A percentile compares a stretch with the other conserved stretches of the same genome.
These are phyloP conservation scores for Stemphylium beticola DNA, from an alignment of 2,329 filamentous ascomycete genomes.

Conservation along the genomic window DNA sequence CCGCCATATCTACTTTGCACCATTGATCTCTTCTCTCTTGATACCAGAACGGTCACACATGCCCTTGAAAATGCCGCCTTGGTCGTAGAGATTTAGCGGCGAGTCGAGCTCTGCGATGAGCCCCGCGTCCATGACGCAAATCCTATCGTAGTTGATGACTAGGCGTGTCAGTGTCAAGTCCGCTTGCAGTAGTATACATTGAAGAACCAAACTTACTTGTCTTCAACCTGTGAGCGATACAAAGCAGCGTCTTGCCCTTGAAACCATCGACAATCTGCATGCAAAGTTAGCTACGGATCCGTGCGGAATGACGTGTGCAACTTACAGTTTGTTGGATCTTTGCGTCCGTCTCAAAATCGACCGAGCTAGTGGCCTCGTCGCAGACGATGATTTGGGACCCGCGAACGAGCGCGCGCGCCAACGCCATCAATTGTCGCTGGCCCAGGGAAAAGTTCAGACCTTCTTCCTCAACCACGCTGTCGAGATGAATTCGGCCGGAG, in stretches of 20 bases:
- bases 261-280: slow-evolving; percentile 85
- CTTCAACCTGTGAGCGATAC: slow-evolving; percentile 88
- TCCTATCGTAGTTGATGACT: slow-evolving; percentile 92
- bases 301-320: slow-evolving; percentile 37
- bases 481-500: slow-evolving; percentile 75
- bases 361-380: slow-evolving; percentile 79
- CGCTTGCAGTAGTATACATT: background rate
- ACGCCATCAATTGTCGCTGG: slow-evolving; percentile 79
- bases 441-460: slow-evolving; percentile 92
- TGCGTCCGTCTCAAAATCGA: slow-evolving; percentile 84
- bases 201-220: slow-evolving; percentile 55
- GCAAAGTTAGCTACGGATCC: slow-evolving; percentile 60
- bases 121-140: slow-evolving; percentile 95
- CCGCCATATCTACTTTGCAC: slow-evolving; percentile 15
- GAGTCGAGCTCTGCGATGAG: slow-evolving; percentile 84
- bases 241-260: slow-evolving; percentile 83
- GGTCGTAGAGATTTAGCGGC: slow-evolving; percentile 74
- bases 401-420: slow-evolving; percentile 88
- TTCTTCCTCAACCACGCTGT: slow-evolving; percentile 87
- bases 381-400: slow-evolving; percentile 92
- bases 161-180: background rate
- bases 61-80: slow-evolving; percentile 78
- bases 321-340: slow-evolving; percentile 91
- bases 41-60: slow-evolving; percentile 94
- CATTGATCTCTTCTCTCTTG: slow-evolving; percentile 56